Base-by-base conservation (phyloP, 345 rosid species). In the Lumnitzera littorea region DNA sequence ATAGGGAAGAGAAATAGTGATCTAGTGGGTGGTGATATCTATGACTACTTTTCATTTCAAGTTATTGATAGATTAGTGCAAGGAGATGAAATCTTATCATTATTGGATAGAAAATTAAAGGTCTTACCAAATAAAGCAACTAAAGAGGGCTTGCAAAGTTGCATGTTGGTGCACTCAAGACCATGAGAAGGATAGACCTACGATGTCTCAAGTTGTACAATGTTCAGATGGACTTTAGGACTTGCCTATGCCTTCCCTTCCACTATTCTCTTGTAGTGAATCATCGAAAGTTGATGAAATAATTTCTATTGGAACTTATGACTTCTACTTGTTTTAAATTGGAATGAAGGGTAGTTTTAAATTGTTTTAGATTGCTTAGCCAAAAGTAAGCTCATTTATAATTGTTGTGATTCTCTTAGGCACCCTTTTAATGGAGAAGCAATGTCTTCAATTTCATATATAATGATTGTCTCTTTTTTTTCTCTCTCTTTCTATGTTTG, bases 121-220 rank as follows among this genome's bases (percentile, higher is more conserved):
- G 17, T 52, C 25, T 24, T 4, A 2, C 60, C 58, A 2, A 29
- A 63, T 17, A 31, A 31, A n/a, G 27, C 47, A 55, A 51, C 3
- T 63, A 1, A 5, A 16, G 23, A 63, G 60, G 13, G 54, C 47
- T 15, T 55, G 48, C 47, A 56, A 48, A 50, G 67, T 64, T 16
- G 67, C 60, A 24, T 56, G 61, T 15, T 55, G 67, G 67, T 55
- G 67, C 47, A 49, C 56, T n/a, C 67, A 64, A 36, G 61, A 64
- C 49, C 46, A 41, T 3, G 67, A 64, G 48, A 29, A 27, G 16
- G 60, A 63, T 3, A 63, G 54, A 25, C 60, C 67, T 25, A 63
- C 27, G 20, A 55, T 63, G 67, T 47, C 51, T 16, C 53, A 24
- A 17, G 60, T 63, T 13, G 54, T 54, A 10, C 58, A 49, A 25